Base-by-base conservation (phyloP, 306 rosid species). In the Pyrus pyrifolia region DNA sequence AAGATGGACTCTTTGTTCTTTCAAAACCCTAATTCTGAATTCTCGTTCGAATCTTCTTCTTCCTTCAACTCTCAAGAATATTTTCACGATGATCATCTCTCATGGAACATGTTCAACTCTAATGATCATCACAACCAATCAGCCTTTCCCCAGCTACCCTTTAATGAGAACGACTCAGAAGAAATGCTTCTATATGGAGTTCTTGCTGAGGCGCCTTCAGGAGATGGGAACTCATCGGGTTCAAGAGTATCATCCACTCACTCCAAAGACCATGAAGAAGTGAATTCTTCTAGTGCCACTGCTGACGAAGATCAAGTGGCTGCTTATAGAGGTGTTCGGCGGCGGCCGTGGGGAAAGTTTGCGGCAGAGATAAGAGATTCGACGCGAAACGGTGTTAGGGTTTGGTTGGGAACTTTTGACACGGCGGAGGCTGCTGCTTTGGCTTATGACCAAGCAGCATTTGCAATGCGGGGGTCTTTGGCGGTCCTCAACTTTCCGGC, bases 341-440 rank as follows among this genome's bases (percentile, higher is more conserved):
- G 84, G 80, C 75, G 91, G 78, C 93, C 93, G 2, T 90, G 93
- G 96, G 96, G 96, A 40, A 90, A 90, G 58, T 90, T 38, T 31
- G 92, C 92, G 1, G 93, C 96, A 6, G 96, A 90, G 87, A 90
- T 90, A 68, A 82, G 91, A 52, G 93, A 90, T 55, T 90, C 96
- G 0, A 86, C 93, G 0, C 76, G 93, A 76, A 81, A 85, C 22
- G 93, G 91, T 0, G 84, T 72, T 18, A 81, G 93, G 59, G 96
- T 90, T 14, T 90, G 96, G 96, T 55, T 90, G 71, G 96, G 96
- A 51, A 90, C 96, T 3, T 88, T 90, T 53, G 96, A 91, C 76
- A 88, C 88, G 18, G 91, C 91, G 0, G 87, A 88, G 80, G 93
- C 71, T 1, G 96, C 96, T 1, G 93, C 96, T 25, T 21, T 91